These are phyloP conservation scores for Clonostachys byssicola DNA, from an alignment of 2,329 filamentous ascomycete species.

Conservation along the genomic window DNA sequence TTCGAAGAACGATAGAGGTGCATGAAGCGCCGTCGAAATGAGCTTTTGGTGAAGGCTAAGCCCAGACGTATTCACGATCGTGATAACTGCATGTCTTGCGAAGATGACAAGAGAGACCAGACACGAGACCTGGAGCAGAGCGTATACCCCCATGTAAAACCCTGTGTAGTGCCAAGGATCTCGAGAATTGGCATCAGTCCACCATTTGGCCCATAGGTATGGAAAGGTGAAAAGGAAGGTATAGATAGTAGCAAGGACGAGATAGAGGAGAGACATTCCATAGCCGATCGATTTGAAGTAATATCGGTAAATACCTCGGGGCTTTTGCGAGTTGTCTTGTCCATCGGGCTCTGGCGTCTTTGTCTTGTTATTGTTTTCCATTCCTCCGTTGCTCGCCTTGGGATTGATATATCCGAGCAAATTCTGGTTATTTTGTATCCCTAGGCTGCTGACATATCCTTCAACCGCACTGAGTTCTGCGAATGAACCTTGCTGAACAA, in stretches of 20 bases:
- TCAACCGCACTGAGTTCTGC: conserved; percentile 23
- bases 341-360: no score
- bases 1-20: conserved; percentile 34
- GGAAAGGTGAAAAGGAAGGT: no score
- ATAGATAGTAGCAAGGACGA: no score
- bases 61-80: conserved; percentile 15
- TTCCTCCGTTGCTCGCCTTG: not conserved
- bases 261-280: no score
- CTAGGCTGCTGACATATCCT: conserved; percentile 28
- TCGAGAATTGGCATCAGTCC: conserved; percentile 3
- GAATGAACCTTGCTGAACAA: conserved; percentile 36
- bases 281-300: no score
- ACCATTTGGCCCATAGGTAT: conserved; percentile 12
- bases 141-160: not conserved
- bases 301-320: no score
- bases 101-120: not conserved
- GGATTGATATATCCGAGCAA: conserved; percentile 13
- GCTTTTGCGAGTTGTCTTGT: no score
- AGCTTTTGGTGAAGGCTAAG: conserved; percentile 6
- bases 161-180: not conserved
- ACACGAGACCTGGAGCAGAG: not conserved
- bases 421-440: conserved; percentile 16
- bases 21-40: conserved; percentile 14
- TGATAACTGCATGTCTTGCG: conserved; percentile 9
- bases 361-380: no score